These are phyloP conservation scores for Trichoderma gamsii DNA, from an alignment of 495 filamentous ascomycete genomes.

Conservation along the genomic window DNA sequence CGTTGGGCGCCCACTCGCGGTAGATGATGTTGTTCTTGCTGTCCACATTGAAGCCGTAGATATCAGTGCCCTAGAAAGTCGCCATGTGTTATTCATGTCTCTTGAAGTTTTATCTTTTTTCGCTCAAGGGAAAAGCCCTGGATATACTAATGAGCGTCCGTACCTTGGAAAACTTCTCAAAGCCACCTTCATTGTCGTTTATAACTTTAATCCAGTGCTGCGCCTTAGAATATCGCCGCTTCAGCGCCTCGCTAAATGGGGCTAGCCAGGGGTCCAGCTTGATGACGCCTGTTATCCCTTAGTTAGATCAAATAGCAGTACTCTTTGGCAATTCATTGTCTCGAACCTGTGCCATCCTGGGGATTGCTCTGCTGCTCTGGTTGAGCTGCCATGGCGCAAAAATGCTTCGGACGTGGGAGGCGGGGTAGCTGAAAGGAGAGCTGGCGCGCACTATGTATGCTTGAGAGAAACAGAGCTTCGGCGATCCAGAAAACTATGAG, in stretches of 20 bases:
- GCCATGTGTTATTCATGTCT: too few relatives aligned
- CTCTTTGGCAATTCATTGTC: background rate
- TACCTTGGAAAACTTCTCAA: slow-evolving; percentile 89
- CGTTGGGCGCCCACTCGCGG: slow-evolving; percentile 95
- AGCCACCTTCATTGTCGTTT: slow-evolving; percentile 74
- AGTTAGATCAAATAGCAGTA: slow-evolving; percentile 16
- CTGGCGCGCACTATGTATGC: background rate
- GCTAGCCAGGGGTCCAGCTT: slow-evolving; percentile 84
- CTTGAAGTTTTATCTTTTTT: too few relatives aligned
- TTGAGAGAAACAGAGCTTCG: background rate
- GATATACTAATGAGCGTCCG: slow-evolving; percentile 20
- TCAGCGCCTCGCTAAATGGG: slow-evolving; percentile 74
- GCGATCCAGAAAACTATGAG: background rate
- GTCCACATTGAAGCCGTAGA: slow-evolving; percentile 72
- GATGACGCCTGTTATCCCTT: slow-evolving; percentile 59
- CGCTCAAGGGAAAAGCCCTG: background rate
- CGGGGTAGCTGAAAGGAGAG: background rate
- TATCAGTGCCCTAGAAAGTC: slow-evolving; percentile 64
- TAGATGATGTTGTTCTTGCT: slow-evolving; percentile 81
- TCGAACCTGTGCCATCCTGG: slow-evolving; percentile 43
- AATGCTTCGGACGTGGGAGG: background rate
- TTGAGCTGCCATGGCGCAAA: background rate
- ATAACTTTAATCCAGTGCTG: slow-evolving; percentile 82
- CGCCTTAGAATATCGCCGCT: slow-evolving; percentile 71
- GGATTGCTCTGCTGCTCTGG: slow-evolving; percentile 26